Percentiles rank a stretch among this genome's conserved stretches.
These are phyloP conservation scores for Candida rishiriensis DNA, from an alignment of 805 yeast genomes.

Conservation along the genomic window DNA sequence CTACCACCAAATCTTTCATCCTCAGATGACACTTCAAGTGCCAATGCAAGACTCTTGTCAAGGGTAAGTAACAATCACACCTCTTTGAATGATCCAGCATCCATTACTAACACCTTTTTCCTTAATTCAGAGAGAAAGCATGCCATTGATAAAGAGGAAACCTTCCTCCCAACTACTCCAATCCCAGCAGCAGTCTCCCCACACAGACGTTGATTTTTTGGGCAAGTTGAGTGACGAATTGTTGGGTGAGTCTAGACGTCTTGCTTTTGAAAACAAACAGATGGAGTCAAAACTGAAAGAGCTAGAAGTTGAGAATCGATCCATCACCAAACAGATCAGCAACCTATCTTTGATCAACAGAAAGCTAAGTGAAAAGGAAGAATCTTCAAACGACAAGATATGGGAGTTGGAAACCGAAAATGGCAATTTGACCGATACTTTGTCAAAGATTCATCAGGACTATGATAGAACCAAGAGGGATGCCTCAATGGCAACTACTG, in stretches of 20 bases:
- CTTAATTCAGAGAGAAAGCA: constrained; percentile 10
- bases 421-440: constrained; percentile 37
- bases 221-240: constrained; percentile 72
- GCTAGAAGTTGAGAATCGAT: constrained; percentile 39
- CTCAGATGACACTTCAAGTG: constrained; percentile 1
- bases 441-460: constrained; percentile 36
- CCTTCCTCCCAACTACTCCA: constrained; percentile 9
- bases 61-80: constrained; percentile 7
- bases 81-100: neutral
- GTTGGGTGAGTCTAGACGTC: constrained; percentile 62
- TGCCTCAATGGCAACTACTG: constrained; percentile 19
- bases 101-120: neutral
- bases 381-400: constrained; percentile 51
- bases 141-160: constrained; percentile 7
- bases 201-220: constrained; percentile 65
- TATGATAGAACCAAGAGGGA: constrained; percentile 38
- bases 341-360: constrained; percentile 30
- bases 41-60: constrained; percentile 4
- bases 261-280: constrained; percentile 58
- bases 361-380: constrained; percentile 37
- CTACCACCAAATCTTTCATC: constrained; percentile 12
- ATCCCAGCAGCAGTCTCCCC: constrained; percentile 18
- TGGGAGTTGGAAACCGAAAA: constrained; percentile 59
- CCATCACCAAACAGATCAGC: constrained; percentile 33
- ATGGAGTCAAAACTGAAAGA: constrained; percentile 39